phyloP scores from a whole-genome alignment of 805 yeast genomes.

The Kodamaea nitidulidarum region DNA sequence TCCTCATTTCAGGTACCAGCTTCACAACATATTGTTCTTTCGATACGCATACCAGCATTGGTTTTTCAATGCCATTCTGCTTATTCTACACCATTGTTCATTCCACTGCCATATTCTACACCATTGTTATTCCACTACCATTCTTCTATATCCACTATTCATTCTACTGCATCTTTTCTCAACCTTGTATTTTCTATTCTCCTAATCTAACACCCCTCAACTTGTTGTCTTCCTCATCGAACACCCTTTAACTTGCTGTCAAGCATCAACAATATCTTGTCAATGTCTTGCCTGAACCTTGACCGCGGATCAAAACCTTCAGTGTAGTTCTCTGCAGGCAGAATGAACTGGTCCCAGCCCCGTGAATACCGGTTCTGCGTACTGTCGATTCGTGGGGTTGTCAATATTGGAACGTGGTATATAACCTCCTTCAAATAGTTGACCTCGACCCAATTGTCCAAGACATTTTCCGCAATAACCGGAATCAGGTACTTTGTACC shows the following conservation, averaged over 20 bases:
- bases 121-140: too few relatives aligned
- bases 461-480: conserved; percentile 23
- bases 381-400: conserved; percentile 27
- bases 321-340: conserved; percentile 18
- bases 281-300: conserved; percentile 9
- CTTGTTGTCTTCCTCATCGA: too few relatives aligned
- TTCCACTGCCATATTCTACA: too few relatives aligned
- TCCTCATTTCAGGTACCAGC: too few relatives aligned
- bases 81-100: too few relatives aligned
- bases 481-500: conserved; percentile 13
- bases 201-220: too few relatives aligned
- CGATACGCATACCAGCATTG: too few relatives aligned
- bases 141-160: too few relatives aligned
- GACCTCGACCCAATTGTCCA: conserved; percentile 27
- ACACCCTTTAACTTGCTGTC: not conserved
- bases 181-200: too few relatives aligned
- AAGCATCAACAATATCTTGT: not conserved
- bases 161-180: conserved; percentile 1
- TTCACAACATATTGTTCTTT: too few relatives aligned
- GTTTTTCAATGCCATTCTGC: too few relatives aligned
- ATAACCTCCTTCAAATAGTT: conserved; percentile 13
- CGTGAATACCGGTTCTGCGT: conserved; percentile 8
- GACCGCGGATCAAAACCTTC: conserved; percentile 15
- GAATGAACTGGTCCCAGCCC: conserved; percentile 19
- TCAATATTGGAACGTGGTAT: conserved; percentile 26